Conservation (phyloP, 1,139 yeast genomes). For the Neolecta irregularis region DNA sequence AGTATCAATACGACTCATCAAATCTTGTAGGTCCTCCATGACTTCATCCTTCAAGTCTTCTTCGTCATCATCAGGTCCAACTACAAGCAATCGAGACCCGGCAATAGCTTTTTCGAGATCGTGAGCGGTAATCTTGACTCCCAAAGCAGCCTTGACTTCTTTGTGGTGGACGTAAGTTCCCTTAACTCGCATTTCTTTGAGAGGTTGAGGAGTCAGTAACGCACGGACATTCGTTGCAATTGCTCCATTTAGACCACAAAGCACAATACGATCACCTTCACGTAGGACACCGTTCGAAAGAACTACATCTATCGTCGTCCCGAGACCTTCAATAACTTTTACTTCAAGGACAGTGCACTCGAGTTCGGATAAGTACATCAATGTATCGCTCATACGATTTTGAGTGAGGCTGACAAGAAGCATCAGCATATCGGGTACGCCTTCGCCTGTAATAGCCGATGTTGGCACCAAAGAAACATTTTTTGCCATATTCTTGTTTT, state of each 20-base stretch:
- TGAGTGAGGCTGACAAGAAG: conserved; percentile 87
- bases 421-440: conserved; percentile 98
- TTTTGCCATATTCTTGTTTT: conserved; percentile 82
- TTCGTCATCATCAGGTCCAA: conserved; percentile 94
- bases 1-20: conserved; percentile 84
- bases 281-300: conserved; percentile 83
- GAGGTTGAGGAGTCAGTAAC: conserved; percentile 89
- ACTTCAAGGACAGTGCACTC: conserved; percentile 97
- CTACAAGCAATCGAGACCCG: conserved; percentile 89
- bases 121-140: conserved; percentile 95
- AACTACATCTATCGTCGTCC: conserved; percentile 96
- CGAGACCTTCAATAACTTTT: conserved; percentile 96
- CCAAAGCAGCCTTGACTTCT: conserved; percentile 96
- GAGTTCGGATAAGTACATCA: conserved; percentile 83
- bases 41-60: conserved; percentile 96
- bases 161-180: conserved; percentile 66
- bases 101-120: conserved; percentile 98
- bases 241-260: conserved; percentile 98
- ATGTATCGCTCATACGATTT: conserved; percentile 96
- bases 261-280: conserved; percentile 89
- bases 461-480: conserved; percentile 95
- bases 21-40: conserved; percentile 94
- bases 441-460: conserved; percentile 98
- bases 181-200: conserved; percentile 88
- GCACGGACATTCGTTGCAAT: conserved; percentile 97